Base-by-base conservation (phyloP, 1,284 basidiomycete species). In the Fomitopsis palustris region DNA sequence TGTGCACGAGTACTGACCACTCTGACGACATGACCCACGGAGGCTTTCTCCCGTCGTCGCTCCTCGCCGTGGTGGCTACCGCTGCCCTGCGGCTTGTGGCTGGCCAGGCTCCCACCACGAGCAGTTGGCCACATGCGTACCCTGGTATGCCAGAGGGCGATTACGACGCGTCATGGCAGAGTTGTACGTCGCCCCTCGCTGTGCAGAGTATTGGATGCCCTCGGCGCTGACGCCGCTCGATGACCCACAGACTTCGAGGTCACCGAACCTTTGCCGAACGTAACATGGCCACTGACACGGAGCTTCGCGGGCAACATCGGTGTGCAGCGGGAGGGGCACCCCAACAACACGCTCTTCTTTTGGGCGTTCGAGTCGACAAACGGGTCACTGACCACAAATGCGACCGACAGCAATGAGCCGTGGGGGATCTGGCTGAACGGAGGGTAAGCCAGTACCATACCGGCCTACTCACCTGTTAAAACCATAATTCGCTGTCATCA, bases 371-470 rank as follows among this genome's bases (percentile, higher is more conserved):
- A 91, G 68, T 82, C 81, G 42, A 74, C 75, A 3, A 69, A 76
- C 14, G 66, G 66, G 3, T 67, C 66, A 8, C 38, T 65, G 47
- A 67, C 64, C 1, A 63, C 57, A 0, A 23, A 14, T 4, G 62
- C 62, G 0, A 33, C 53, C 27, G 60, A 60, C 12, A 42, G 31
- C 12, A 29, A 55, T 41, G 61, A 62, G 42, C 88, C 89, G 2
- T 90, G 88, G 88, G 81, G 81, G 9, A 87, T 90, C 53, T 91
- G 87, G 87, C 69, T 91, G 27, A 89, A 90, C 64, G 87, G 87
- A 79, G 86, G 70, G 63, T 81, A 53, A 23, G 66, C 19, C 25
- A 6, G 14, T 14, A 27, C 23, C 4, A 21, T n/a, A 21, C 10
- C 47, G 9, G 7, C 16, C 17, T 47, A 53, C 21, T 8, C n/a